A percentile compares a stretch with the other conserved stretches of the same genome.
Evolutionary conservation across 345 rosid genomes (phyloP).

Genomic region (Carallia pectinifolia): DNA sequence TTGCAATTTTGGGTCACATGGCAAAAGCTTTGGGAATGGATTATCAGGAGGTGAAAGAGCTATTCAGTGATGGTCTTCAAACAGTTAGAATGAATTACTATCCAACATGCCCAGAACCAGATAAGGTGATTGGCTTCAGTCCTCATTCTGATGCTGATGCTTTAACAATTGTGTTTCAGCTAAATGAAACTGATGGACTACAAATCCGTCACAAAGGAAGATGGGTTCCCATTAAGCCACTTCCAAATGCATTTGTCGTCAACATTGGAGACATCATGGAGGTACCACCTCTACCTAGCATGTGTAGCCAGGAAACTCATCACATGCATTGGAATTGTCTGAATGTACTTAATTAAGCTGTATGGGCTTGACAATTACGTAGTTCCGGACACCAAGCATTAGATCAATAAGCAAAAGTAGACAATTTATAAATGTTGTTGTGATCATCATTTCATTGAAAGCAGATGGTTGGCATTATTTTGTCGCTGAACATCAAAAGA

Average conservation of each 20-base stretch:
- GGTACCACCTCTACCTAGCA: not conserved
- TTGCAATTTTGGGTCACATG: constrained; percentile 35
- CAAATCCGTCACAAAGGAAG: constrained; percentile 15
- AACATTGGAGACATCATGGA: constrained; percentile 26
- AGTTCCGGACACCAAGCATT: too few species aligned
- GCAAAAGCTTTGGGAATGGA: constrained; percentile 49
- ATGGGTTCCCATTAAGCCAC: constrained; percentile 19
- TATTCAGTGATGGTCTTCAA: constrained; percentile 42
- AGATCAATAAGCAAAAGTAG: not conserved
- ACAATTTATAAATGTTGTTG: too few species aligned
- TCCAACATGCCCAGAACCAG: constrained; percentile 52
- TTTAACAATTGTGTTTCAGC: constrained; percentile 22
- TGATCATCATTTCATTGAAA: too few species aligned
- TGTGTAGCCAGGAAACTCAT: not conserved
- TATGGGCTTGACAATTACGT: not conserved
- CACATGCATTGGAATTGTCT: not conserved
- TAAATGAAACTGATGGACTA: constrained; percentile 22
- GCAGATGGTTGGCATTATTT: too few species aligned
- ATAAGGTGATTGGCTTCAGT: constrained; percentile 40
- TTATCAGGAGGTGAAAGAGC: constrained; percentile 38
- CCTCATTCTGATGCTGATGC: constrained; percentile 41
- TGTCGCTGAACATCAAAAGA: too few species aligned
- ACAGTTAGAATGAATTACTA: constrained; percentile 54
- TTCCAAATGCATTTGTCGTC: constrained; percentile 28
- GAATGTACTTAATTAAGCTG: too few species aligned